phyloP scores from a whole-genome alignment of 371 early-diverging fungal species.

The Rhizopus stolonifer region DNA sequence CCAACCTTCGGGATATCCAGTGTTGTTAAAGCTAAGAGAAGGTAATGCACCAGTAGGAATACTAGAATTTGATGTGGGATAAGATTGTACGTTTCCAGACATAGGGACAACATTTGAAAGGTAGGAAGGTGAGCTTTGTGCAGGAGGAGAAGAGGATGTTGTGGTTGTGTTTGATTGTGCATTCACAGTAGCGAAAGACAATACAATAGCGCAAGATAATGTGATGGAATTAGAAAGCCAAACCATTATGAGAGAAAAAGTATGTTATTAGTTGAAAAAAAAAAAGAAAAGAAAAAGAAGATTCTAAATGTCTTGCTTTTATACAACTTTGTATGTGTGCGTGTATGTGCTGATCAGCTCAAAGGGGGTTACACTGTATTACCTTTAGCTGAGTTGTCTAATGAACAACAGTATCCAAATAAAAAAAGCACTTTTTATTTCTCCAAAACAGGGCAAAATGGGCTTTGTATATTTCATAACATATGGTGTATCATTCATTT shows the following conservation, averaged over 20 bases:
- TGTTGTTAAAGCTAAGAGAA: slow-evolving; percentile 7
- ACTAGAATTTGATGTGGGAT: slow-evolving; percentile 14
- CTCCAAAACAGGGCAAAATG: too few relatives aligned
- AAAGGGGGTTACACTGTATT: too few relatives aligned
- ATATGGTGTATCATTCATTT: too few relatives aligned
- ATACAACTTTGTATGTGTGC: not conserved
- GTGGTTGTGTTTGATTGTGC: slow-evolving; percentile 16
- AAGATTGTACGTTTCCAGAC: slow-evolving; percentile 22
- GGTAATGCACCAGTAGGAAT: slow-evolving; percentile 35
- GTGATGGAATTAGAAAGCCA: not conserved
- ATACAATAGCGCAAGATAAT: not conserved
- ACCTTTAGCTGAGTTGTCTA: too few relatives aligned
- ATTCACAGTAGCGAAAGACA: slow-evolving; percentile 3
- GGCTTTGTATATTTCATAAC: too few relatives aligned
- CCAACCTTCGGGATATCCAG: slow-evolving; percentile 45
- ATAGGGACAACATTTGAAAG: slow-evolving; percentile 19
- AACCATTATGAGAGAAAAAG: not conserved
- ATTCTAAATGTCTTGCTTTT: too few relatives aligned
- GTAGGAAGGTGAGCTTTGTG: slow-evolving; percentile 26
- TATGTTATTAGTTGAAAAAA: not conserved
- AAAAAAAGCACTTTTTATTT: too few relatives aligned
- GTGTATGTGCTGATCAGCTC: not conserved
- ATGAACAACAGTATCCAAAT: too few relatives aligned
- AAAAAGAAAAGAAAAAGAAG: not conserved
- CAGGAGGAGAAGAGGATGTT: slow-evolving; percentile 13